phyloP scores from a whole-genome alignment of 2,329 filamentous ascomycete genomes.

The Diplodia sapinea region DNA sequence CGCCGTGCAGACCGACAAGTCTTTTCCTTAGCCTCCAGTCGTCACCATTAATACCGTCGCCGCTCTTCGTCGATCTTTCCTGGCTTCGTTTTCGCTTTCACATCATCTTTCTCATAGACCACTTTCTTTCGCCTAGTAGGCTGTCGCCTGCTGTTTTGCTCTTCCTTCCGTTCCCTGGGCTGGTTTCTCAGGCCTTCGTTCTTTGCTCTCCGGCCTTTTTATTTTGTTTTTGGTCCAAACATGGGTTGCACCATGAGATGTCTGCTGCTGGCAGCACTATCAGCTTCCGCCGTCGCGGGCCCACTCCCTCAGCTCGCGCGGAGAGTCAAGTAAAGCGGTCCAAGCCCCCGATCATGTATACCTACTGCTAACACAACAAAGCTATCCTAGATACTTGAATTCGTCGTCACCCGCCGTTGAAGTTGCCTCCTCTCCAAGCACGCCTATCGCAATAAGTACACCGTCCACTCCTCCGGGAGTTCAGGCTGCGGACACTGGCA shows the following conservation, averaged over 20 bases:
- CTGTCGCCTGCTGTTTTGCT: slow-evolving; percentile 32
- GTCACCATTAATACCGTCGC: slow-evolving; percentile 37
- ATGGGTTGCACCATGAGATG: slow-evolving; percentile 33
- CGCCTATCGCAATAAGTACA: slow-evolving; percentile 17
- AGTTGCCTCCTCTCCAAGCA: slow-evolving; percentile 18
- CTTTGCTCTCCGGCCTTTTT: slow-evolving; percentile 38
- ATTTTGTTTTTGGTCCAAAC: slow-evolving; percentile 35
- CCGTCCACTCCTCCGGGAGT: slow-evolving; percentile 29
- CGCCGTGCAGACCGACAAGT: slow-evolving; percentile 19
- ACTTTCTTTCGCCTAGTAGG: slow-evolving; percentile 32
- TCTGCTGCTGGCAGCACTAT: slow-evolving; percentile 48
- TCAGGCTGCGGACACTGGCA: slow-evolving; percentile 42
- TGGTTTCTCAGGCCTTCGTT: slow-evolving; percentile 36
- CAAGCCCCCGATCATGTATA: not conserved
- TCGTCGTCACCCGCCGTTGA: slow-evolving; percentile 32
- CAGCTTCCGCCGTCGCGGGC: slow-evolving; percentile 40
- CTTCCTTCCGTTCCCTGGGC: slow-evolving; percentile 34
- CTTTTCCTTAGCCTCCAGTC: slow-evolving; percentile 38
- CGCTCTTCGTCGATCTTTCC: slow-evolving; percentile 29
- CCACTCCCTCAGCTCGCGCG: slow-evolving; percentile 42
- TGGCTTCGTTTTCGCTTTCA: slow-evolving; percentile 40
- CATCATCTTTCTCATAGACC: slow-evolving; percentile 37
- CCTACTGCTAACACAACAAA: slow-evolving; percentile 28
- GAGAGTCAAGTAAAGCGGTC: slow-evolving; percentile 40
- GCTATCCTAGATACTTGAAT: slow-evolving; percentile 41